Base-by-base conservation (phyloP, 1,284 basidiomycete species). In the Apiotrichum brassicae region DNA sequence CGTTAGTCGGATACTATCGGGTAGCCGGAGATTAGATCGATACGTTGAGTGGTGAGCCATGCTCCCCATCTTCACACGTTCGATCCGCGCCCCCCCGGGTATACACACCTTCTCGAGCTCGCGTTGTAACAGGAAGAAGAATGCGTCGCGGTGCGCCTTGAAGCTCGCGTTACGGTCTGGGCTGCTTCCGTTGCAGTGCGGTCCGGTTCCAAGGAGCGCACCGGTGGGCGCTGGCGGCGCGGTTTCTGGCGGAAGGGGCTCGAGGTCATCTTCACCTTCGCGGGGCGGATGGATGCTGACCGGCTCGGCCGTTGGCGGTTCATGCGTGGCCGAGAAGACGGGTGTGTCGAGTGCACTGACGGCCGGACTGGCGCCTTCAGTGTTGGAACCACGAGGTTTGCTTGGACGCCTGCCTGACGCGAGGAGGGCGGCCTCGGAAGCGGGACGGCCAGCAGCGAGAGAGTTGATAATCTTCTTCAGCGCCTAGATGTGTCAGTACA, bases 101-200 rank as follows among this genome's bases (percentile, higher is more conserved):
- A 14, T 3, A 41, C 63, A 58, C 65, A 86, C 92, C 83, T 98
- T 99, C 76, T 98, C 95, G 19, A 98, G 78, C 73, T 99, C 95
- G 28, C 95, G 81, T 72, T 97, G 94, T 1, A 99, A 81, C 68
- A 94, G 97, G 81, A 97, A 98, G 79, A 99, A 98, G 79, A 97
- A 99, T 1, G 92, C 90, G 19, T 94, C 89, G 66, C 94, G 91
- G 76, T 97, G 91, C 16, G 91, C 89, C 63, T 87, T 87, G 64
- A 94, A 91, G 65, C 85, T 75, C 40, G 73, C 72, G 11, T 60
- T 63, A 19, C 60, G 51, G 42, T 68, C 69, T 18, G 59, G 58
- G 6, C 45, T 48, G 8, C 11, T n/a, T 16, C 56, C 59, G 13
- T 50, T 45, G 22, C 37, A 23, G 3, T n/a, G 24, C 16, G 13